Evolutionary conservation across 306 rosid species (phyloP), one percentile per base, ranked within the genome.

Genomic region (Quercus variabilis): DNA sequence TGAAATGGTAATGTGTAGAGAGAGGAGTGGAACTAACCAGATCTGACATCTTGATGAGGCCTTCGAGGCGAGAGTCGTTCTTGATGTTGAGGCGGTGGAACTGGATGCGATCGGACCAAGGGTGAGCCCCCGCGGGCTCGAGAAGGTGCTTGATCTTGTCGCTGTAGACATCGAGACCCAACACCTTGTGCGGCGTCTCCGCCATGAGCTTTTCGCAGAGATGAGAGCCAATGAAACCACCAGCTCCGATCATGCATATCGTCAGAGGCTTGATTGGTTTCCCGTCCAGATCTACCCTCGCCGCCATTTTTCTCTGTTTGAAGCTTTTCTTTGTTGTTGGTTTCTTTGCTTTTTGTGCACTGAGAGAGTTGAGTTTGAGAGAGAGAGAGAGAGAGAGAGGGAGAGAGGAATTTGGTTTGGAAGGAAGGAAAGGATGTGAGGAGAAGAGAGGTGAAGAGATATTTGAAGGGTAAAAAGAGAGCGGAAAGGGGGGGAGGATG

Each of bases 171-270:
- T 94, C 98, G 8, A 94, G 63, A 14, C 96, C 98, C 0, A 94
- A 79, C 12, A 94, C 91, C 83, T 78, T 94, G 87, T 94, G 98
- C 1, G 97, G 91, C 1, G 98, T 94, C 77, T 92, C 96, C 1
- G 71, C 7, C 92, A 94, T 86, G 3, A 94, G 85, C 87, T 92
- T 94, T 86, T 94, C 97, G 67, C 97, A 94, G 20, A 94, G 94
- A 79, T 94, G 98, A 6, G 98, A 94, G 3, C 98, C 98, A 2
- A 94, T 94, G 94, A 94, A 94, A 0, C 98, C 98, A 1, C 97
- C 98, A 5, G 98, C 98, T 0, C 98, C 98, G 21, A 94, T 94
- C 97, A 94, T 94, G 89, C 98, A 94, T 26, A 94, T 92, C 14
- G 98, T 90, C 26, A 94, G 81, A 68, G 97, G 86, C 87, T 88